Evolutionary conservation across 257 asterid species (phyloP).

Genomic region (Pogostemon cablin): DNA sequence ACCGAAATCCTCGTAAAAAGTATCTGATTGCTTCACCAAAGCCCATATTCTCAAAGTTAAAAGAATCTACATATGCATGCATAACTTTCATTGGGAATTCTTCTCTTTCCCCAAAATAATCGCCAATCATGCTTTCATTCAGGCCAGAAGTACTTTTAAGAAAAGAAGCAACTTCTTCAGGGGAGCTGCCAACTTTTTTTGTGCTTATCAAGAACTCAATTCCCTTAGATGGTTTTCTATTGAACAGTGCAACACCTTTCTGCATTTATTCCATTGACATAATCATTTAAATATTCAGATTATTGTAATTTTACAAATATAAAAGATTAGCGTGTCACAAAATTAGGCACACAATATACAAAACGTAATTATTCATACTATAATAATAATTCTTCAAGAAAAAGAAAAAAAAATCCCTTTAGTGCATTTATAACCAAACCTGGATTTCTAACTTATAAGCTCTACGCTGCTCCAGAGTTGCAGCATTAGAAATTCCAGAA

Average conservation of each 20-base stretch:
- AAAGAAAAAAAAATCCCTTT: conserved; percentile 20
- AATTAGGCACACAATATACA: conserved; percentile 22
- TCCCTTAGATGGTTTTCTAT: conserved; percentile 95
- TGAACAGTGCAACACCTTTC: conserved; percentile 95
- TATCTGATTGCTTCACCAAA: conserved; percentile 96
- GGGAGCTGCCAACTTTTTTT: conserved; percentile 76
- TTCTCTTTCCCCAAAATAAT: conserved; percentile 97
- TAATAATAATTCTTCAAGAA: conserved; percentile 21
- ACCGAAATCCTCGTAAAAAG: conserved; percentile 91
- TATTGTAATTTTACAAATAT: conserved; percentile 15
- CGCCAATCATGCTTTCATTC: conserved; percentile 90
- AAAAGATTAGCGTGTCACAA: conserved; percentile 13
- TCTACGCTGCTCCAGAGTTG: conserved; percentile 92
- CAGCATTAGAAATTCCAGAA: conserved; percentile 74
- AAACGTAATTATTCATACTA: conserved; percentile 4
- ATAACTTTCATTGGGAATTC: conserved; percentile 92
- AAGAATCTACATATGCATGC: conserved; percentile 99
- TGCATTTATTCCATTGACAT: conserved; percentile 54
- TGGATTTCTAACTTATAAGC: conserved; percentile 93
- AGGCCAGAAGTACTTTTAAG: conserved; percentile 87
- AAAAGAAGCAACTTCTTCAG: conserved; percentile 91
- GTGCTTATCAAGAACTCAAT: conserved; percentile 82
- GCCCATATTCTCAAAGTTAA: conserved; percentile 83
- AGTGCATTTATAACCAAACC: conserved; percentile 53
- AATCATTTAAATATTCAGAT: conserved; percentile 30